phyloP scores from a whole-genome alignment of 2,329 filamentous ascomycete genomes.

The Colletotrichum sp. region DNA sequence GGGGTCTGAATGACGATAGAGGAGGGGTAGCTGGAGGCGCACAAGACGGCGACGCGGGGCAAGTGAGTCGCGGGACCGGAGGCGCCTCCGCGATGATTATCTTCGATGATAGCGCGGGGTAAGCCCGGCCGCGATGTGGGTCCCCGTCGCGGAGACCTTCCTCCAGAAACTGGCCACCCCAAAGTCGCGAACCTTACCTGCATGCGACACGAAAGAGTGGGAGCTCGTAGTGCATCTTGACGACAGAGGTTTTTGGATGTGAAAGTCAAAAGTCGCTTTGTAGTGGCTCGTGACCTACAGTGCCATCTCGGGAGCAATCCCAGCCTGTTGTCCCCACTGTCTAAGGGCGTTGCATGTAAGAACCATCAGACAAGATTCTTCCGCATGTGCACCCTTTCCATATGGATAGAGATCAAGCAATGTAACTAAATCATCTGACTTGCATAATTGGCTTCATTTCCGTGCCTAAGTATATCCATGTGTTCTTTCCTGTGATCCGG shows the following conservation, averaged over 20 bases:
- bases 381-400: not conserved
- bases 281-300: not conserved
- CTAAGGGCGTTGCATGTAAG: not conserved
- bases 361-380: not conserved
- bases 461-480: not conserved
- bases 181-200: not conserved
- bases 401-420: not conserved
- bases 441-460: not conserved
- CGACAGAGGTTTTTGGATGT: fast-evolving
- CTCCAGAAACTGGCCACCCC: not conserved
- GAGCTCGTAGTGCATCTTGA: not conserved
- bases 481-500: not conserved
- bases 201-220: not conserved
- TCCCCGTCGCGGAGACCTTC: not conserved
- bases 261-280: not conserved
- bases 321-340: not conserved
- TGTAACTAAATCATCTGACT: not conserved
- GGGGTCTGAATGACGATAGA: not conserved
- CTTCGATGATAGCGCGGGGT: not conserved
- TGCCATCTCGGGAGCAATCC: not conserved
- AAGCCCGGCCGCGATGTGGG: not conserved
- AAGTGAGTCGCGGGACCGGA: not conserved
- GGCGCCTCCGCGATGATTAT: not conserved
- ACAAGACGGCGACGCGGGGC: not conserved
- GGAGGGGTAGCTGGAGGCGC: not conserved